These are phyloP conservation scores for Tilletia setariae DNA, from an alignment of 1,284 basidiomycete genomes.

Conservation along the genomic window DNA sequence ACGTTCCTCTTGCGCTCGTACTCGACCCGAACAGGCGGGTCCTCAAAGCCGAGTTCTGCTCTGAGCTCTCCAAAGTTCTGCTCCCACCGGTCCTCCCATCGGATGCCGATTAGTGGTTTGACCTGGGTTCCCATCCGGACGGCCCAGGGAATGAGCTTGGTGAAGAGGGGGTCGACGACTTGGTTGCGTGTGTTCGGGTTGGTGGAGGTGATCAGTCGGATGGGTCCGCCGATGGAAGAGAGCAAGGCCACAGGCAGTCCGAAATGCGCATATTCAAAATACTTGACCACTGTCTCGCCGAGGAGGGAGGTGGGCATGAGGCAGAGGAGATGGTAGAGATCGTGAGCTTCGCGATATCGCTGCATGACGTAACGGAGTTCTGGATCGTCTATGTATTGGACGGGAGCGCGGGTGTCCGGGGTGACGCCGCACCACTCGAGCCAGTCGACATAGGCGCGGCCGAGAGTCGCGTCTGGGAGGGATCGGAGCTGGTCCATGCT, in stretches of 20 bases:
- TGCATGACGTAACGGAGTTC: constrained; percentile 74
- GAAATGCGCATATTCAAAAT: constrained; percentile 90
- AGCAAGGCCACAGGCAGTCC: constrained; percentile 82
- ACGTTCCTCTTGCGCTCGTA: constrained; percentile 29
- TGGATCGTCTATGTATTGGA: constrained; percentile 87
- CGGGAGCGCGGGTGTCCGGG: constrained; percentile 87
- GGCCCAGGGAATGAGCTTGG: constrained; percentile 15
- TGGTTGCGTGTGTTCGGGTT: constrained; percentile 14
- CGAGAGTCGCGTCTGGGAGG: constrained; percentile 77
- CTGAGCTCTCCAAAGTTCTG: constrained; percentile 76
- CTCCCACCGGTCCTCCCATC: constrained; percentile 94
- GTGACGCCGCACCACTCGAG: constrained; percentile 83
- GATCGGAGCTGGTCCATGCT: constrained; percentile 67
- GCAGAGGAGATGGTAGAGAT: constrained; percentile 88
- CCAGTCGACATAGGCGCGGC: constrained; percentile 85
- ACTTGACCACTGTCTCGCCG: constrained; percentile 92
- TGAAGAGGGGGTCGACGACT: constrained; percentile 18
- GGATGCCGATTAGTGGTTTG: constrained; percentile 77
- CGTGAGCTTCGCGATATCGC: constrained; percentile 91
- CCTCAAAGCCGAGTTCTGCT: constrained; percentile 69
- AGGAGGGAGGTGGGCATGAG: constrained; percentile 83
- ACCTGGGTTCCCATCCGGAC: constrained; percentile 19
- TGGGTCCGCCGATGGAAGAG: constrained; percentile 69
- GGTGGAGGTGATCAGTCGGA: constrained; percentile 35
- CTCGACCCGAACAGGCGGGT: constrained; percentile 39